Evolutionary conservation across 108 stramenopile species (phyloP).

Genomic region (Pseudonitzschia multiseries): DNA sequence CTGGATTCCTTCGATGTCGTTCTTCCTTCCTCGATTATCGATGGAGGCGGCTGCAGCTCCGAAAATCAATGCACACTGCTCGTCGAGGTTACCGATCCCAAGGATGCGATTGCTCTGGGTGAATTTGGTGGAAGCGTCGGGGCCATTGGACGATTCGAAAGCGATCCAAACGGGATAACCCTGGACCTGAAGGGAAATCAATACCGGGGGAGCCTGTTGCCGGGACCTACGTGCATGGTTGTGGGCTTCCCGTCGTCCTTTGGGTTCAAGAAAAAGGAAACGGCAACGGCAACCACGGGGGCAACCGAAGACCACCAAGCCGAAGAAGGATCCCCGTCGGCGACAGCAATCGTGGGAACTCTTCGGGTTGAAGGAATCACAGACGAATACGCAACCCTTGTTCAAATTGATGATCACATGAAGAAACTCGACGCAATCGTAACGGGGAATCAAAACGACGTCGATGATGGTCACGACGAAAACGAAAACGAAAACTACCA

Average conservation of each 20-base stretch:
- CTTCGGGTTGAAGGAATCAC: constrained; percentile 71
- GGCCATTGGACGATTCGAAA: constrained; percentile 83
- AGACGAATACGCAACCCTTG: constrained; percentile 72
- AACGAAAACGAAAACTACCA: not conserved
- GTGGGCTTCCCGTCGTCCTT: constrained; percentile 31
- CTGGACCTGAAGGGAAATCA: constrained; percentile 79
- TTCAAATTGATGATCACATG: constrained; percentile 62
- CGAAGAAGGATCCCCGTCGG: not conserved
- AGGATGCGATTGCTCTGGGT: constrained; percentile 46
- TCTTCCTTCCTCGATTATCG: constrained; percentile 24
- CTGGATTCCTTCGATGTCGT: constrained; percentile 39
- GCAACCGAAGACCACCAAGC: constrained; percentile 13
- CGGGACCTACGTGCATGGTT: constrained; percentile 75
- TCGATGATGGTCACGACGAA: not conserved
- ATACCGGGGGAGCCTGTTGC: constrained; percentile 70
- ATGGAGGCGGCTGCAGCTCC: not conserved
- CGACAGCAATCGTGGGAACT: not conserved
- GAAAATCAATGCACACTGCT: constrained; percentile 53
- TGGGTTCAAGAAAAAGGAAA: constrained; percentile 12
- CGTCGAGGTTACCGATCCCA: constrained; percentile 57
- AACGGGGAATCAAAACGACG: constrained; percentile 31
- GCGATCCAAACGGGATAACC: constrained; percentile 41
- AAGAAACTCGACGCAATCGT: constrained; percentile 64
- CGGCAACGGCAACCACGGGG: not conserved
- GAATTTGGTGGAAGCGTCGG: constrained; percentile 74